Evolutionary conservation across 2,329 filamentous ascomycete species (phyloP), one percentile per base, ranked within the genome.

Genomic region (Fusarium decemcellulare): DNA sequence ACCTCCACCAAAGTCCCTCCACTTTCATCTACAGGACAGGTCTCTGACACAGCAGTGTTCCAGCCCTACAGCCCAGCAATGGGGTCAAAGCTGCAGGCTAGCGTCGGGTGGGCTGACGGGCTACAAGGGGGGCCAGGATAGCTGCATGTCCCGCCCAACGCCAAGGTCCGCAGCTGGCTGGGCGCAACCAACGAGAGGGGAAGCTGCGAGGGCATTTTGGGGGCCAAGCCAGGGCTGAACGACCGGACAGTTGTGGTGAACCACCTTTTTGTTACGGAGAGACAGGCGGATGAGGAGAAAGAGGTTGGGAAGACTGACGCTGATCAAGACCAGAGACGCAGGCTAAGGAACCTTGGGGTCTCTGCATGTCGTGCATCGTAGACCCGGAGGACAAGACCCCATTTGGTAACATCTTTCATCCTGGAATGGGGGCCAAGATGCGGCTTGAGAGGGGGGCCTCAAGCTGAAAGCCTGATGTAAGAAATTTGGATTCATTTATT

Each of bases 11-110:
- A n/a, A n/a, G 40, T 48, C 16, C 53, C 10, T 8, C 10, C 12
- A 7, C 1, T 23, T 6, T 47, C 44, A 40, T 40, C 30, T 43
- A 51, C 29, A 18, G n/a, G 43, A 18, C 43, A 15, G 18, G 3
- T 7, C 32, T 12, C 32, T 34, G 23, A 23, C 23, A 27, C 29
- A 6, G 14, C 18, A 44, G 23, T 34, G 23, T 18, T 42, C 63
- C 65, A 68, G 65, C 65, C 65, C 65, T 68, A 68, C 55, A 52
- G 56, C 39, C 40, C 30, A 11, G 30, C 30, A 58, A 58, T 11
- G 50, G 37, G 39, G 29, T 54, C 52, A 34, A 36, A 40, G 29
- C 52, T 54, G 52, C 52, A 54, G 18, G 34, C 52, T 54, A 54
- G 39, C 61, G 39, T 18, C 23, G 50, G 30, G 51, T 65, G 56